These are phyloP conservation scores for Rhododendron kiyosumense DNA, from an alignment of 148 eudicot species.

Conservation along the genomic window DNA sequence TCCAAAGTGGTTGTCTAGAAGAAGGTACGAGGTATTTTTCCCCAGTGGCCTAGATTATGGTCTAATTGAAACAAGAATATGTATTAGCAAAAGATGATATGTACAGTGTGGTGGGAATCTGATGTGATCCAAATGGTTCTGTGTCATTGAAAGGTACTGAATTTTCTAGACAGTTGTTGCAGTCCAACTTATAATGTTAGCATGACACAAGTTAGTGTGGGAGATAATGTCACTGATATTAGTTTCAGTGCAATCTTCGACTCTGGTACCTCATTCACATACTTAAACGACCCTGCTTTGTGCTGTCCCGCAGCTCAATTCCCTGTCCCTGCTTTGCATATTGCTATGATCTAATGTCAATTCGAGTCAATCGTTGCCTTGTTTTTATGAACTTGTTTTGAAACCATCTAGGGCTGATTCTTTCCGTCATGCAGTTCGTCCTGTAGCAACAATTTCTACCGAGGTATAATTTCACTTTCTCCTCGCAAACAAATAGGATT, in stretches of 20 bases:
- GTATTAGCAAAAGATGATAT: no score
- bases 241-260: no score
- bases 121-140: no score
- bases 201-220: conserved; percentile 8
- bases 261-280: no score
- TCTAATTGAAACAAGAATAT: no score
- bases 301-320: conserved; percentile 41
- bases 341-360: conserved; percentile 49
- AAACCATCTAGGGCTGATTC: not conserved
- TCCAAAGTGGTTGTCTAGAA: no score
- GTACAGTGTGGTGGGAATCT: no score
- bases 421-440: conserved; percentile 40
- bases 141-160: no score
- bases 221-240: no score
- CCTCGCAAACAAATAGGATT: not conserved
- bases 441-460: conserved; percentile 19
- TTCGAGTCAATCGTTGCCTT: not conserved
- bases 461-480: conserved; percentile 20
- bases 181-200: conserved; percentile 67
- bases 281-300: conserved; percentile 48
- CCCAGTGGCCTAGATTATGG: no score
- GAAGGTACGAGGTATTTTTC: no score
- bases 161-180: not conserved
- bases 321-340: conserved; percentile 46
- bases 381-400: not conserved